These are phyloP conservation scores for Stagonosporopsis vannaccii DNA, from an alignment of 2,329 filamentous ascomycete genomes.

Conservation along the genomic window DNA sequence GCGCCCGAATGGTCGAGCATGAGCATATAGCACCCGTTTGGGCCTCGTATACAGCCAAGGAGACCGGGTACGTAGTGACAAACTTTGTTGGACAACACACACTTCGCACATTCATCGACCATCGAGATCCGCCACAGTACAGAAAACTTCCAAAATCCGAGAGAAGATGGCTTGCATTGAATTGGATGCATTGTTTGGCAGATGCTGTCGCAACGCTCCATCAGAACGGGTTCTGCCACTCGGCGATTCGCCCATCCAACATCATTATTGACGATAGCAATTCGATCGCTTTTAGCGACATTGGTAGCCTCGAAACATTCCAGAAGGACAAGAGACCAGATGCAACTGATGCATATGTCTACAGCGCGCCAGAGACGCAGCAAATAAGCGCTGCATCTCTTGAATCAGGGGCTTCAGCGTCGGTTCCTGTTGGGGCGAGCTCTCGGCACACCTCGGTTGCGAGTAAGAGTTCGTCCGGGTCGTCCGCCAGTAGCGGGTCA, in stretches of 20 bases:
- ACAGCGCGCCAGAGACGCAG: constrained; percentile 70
- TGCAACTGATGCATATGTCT: constrained; percentile 75
- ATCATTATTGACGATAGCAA: constrained; percentile 72
- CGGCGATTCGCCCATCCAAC: constrained; percentile 74
- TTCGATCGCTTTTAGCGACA: constrained; percentile 72
- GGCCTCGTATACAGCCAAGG: constrained; percentile 73
- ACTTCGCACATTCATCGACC: constrained; percentile 71
- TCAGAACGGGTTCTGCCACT: constrained; percentile 68
- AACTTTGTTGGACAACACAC: constrained; percentile 71
- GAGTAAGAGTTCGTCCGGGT: constrained; percentile 48
- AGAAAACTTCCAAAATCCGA: constrained; percentile 68
- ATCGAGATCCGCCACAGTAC: constrained; percentile 65
- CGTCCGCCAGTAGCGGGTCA: constrained; percentile 41
- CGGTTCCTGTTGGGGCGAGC: constrained; percentile 24
- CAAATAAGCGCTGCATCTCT: constrained; percentile 41
- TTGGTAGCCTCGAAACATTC: constrained; percentile 57
- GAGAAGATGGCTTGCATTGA: constrained; percentile 67
- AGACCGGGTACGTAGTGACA: constrained; percentile 70
- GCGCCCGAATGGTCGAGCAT: constrained; percentile 66
- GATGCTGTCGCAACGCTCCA: constrained; percentile 75
- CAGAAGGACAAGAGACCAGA: constrained; percentile 62
- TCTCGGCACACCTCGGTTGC: constrained; percentile 40
- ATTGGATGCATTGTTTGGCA: constrained; percentile 77
- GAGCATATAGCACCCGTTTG: constrained; percentile 75
- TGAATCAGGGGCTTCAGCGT: constrained; percentile 20